Evolutionary conservation across 331 rosid genomes (phyloP), one percentile per base, ranked within the genome.

Genomic region (Quercus lobata): DNA sequence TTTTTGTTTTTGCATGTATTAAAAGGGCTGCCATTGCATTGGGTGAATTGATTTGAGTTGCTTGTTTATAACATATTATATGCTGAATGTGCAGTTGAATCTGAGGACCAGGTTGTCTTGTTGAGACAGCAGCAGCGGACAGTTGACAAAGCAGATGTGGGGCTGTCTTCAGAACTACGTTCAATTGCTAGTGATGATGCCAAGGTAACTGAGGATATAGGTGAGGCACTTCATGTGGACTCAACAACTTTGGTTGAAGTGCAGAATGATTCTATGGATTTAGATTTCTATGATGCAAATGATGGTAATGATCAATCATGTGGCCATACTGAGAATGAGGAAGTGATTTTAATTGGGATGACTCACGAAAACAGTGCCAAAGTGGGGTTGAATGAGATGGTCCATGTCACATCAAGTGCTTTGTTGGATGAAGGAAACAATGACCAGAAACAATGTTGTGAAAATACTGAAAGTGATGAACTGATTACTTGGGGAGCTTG

Each of bases 11-110:
- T 74, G 24, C 58, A 60, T 85, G 61, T 58, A 57, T 30, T 57
- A 44, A 6, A 16, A 18, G 66, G 69, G 12, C 21, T 65, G 16
- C 63, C n/a, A 68, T 4, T 82, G 30, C 71, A 11, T 71, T 83
- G 58, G 41, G 35, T 81, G 74, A 52, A n/a, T 66, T 87, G 55
- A 70, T 75, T 71, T 83, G 57, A 35, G 71, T 74, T 19, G 58
- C 78, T 76, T 16, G 24, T 76, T 46, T 53, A 53, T 74, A 16
- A 57, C 34, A 35, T 22, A 29, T 69, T 83, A 30, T 22, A 6
- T 79, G 76, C 41, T 76, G 62, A 74, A 79, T 37, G 30, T 91
- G 83, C 85, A 87, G 89, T 75, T 75, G 86, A 77, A 75, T 56
- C 61, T 29, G 82, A 75, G 80, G 89, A 35, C 54, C 75, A 78